phyloP scores from a whole-genome alignment of 1,284 basidiomycete genomes.

The Apiotrichum gracile region DNA sequence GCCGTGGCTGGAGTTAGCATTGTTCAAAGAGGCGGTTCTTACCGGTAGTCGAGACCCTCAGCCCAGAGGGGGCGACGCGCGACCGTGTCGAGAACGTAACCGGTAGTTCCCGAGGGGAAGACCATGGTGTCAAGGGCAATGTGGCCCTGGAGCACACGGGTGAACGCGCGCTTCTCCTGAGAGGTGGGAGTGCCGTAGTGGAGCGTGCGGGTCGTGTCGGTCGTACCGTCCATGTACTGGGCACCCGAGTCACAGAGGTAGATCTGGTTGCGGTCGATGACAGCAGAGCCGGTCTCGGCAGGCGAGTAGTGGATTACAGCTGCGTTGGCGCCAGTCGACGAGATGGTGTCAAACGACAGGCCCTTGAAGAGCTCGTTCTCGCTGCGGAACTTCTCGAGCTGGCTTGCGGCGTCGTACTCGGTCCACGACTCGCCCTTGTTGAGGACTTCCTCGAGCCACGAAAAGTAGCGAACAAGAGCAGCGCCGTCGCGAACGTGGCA shows the following conservation, averaged over 20 bases:
- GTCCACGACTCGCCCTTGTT: conserved; percentile 59
- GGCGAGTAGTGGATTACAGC: conserved; percentile 94
- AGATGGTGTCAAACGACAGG: conserved; percentile 87
- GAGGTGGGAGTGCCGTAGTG: conserved; percentile 82
- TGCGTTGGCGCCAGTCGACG: conserved; percentile 78
- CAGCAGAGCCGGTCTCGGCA: conserved; percentile 64
- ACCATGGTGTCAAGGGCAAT: conserved; percentile 61
- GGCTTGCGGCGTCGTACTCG: conserved; percentile 74
- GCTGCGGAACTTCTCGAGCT: conserved; percentile 72
- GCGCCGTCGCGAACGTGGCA: conserved; percentile 85
- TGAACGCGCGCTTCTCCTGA: conserved; percentile 83
- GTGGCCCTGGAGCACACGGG: conserved; percentile 57
- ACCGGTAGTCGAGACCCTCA: conserved; percentile 71
- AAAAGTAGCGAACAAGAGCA: conserved; percentile 79
- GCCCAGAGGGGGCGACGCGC: conserved; percentile 82
- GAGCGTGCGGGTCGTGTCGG: conserved; percentile 86
- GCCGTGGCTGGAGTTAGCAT: too few species aligned
- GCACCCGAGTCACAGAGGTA: conserved; percentile 94
- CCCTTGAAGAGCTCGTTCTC: conserved; percentile 76
- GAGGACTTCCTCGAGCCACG: conserved; percentile 87
- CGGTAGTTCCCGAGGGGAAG: conserved; percentile 80
- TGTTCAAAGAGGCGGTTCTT: too few species aligned
- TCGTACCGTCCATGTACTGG: conserved; percentile 86
- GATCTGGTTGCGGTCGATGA: conserved; percentile 72
- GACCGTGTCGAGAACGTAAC: conserved; percentile 59